Evolutionary conservation across 2,329 filamentous ascomycete genomes (phyloP).

Genomic region (Ophiocordyceps sinensis): DNA sequence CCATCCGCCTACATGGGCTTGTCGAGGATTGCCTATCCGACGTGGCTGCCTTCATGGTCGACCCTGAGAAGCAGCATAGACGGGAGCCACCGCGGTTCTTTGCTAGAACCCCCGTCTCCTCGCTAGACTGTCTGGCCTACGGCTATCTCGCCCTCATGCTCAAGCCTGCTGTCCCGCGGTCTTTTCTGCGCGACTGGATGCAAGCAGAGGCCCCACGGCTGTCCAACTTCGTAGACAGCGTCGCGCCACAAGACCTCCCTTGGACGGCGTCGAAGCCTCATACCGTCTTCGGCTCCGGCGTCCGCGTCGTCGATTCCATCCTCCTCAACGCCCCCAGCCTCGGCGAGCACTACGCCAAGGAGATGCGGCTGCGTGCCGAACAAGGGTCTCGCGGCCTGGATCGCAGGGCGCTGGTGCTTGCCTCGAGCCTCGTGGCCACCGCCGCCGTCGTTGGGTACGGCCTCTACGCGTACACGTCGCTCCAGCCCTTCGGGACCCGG

Average conservation of each 20-base stretch:
- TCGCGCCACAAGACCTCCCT: conserved; percentile 14
- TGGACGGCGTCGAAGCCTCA: conserved; percentile 10
- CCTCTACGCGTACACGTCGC: conserved; percentile 22
- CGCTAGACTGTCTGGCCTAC: conserved; percentile 63
- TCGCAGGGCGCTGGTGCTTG: conserved; percentile 15
- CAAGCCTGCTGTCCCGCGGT: conserved; percentile 27
- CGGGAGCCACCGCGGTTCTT: conserved; percentile 18
- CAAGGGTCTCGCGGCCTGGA: conserved; percentile 17
- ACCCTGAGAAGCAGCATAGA: conserved; percentile 4
- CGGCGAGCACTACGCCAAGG: conserved; percentile 19
- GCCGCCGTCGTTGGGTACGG: conserved; percentile 25
- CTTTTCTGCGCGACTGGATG: conserved; percentile 27
- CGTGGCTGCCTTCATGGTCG: conserved; percentile 39
- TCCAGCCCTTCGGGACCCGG: conserved; percentile 30
- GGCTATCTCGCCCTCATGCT: conserved; percentile 69
- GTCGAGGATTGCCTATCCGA: conserved; percentile 59
- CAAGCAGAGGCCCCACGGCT: conserved; percentile 14
- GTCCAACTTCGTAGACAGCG: conserved; percentile 16
- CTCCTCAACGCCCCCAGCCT: conserved; percentile 20
- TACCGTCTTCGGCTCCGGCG: conserved; percentile 10
- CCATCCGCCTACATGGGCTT: conserved; percentile 63
- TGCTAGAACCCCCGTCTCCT: conserved; percentile 10
- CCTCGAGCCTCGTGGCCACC: conserved; percentile 18
- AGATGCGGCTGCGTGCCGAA: conserved; percentile 22
- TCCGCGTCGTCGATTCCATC: conserved; percentile 19